Conservation (phyloP, 352 stramenopile genomes). For the Globisporangium nagaii region DNA sequence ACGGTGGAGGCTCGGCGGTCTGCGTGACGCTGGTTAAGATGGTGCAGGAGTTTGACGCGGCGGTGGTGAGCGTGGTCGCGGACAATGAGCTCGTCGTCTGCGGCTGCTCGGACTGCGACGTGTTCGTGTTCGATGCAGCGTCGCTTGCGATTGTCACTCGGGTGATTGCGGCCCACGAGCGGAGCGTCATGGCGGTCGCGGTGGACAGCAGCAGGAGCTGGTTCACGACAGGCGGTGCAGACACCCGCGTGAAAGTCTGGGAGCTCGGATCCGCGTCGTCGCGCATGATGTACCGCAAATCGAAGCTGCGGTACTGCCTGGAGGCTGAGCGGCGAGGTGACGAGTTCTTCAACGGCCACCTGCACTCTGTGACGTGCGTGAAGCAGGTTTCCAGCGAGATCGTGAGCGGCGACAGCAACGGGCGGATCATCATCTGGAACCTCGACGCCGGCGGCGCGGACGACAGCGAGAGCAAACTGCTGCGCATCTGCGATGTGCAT, state of each 20-base stretch:
- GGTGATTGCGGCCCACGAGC: conserved; percentile 46
- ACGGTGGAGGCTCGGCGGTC: conserved; percentile 46
- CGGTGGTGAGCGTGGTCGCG: conserved; percentile 61
- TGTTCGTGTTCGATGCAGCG: conserved; percentile 57
- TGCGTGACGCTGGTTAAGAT: conserved; percentile 38
- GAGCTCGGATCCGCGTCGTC: conserved; percentile 22
- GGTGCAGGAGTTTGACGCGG: conserved; percentile 64
- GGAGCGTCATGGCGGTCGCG: conserved; percentile 38
- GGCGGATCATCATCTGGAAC: conserved; percentile 65
- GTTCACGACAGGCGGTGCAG: conserved; percentile 49
- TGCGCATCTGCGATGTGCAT: conserved; percentile 59
- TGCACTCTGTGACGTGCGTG: conserved; percentile 48
- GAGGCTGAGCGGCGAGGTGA: conserved; percentile 31
- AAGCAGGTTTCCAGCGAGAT: conserved; percentile 63
- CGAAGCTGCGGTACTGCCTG: conserved; percentile 28
- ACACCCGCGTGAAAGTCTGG: conserved; percentile 68
- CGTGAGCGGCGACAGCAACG: conserved; percentile 60
- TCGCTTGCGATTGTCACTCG: conserved; percentile 38
- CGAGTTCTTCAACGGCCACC: conserved; percentile 48
- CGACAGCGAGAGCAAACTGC: conserved; percentile 27
- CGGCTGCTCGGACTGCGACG: conserved; percentile 60
- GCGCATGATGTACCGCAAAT: conserved; percentile 23
- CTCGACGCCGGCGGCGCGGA: conserved; percentile 34
- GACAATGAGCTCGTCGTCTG: conserved; percentile 51
- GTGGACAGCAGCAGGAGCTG: conserved; percentile 37